Evolutionary conservation across 768 basidiomycete genomes (phyloP).

Genomic region (Polyporus arcularius): DNA sequence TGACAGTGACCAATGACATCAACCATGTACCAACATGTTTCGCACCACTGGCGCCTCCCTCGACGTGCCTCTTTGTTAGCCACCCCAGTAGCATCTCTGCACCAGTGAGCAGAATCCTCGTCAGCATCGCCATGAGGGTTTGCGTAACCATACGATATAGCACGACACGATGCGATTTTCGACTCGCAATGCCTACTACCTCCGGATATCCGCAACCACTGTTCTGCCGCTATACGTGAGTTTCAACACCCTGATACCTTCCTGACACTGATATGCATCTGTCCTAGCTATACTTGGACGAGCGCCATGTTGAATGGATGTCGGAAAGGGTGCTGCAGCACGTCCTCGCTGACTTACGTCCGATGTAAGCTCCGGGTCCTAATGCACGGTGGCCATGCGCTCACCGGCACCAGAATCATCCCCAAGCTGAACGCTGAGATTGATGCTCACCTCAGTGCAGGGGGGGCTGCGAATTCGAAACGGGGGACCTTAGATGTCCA

Average conservation of each 20-base stretch:
- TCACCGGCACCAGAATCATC: conserved; percentile 48
- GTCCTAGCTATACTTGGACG: conserved; percentile 79
- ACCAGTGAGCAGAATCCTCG: too few species aligned
- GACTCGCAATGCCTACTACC: conserved; percentile 77
- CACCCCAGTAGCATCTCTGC: too few species aligned
- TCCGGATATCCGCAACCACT: conserved; percentile 72
- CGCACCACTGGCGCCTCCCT: not conserved
- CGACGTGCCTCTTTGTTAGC: too few species aligned
- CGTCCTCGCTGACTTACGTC: conserved; percentile 77
- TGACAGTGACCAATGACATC: not conserved
- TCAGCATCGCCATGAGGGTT: too few species aligned
- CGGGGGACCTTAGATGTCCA: conserved; percentile 80
- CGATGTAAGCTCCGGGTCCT: conserved; percentile 46
- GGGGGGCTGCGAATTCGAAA: conserved; percentile 50
- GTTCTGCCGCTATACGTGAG: conserved; percentile 81
- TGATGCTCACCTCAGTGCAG: conserved; percentile 42
- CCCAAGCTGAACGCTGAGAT: conserved; percentile 67
- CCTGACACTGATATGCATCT: not conserved
- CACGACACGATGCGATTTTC: conserved; percentile 56
- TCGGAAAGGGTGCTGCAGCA: conserved; percentile 76
- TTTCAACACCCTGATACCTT: not conserved
- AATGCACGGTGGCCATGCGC: not conserved
- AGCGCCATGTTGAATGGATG: conserved; percentile 90
- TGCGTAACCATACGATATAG: too few species aligned
- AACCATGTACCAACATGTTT: not conserved